phyloP scores from a whole-genome alignment of 208 protist species.

The Crithidia mellificae region DNA sequence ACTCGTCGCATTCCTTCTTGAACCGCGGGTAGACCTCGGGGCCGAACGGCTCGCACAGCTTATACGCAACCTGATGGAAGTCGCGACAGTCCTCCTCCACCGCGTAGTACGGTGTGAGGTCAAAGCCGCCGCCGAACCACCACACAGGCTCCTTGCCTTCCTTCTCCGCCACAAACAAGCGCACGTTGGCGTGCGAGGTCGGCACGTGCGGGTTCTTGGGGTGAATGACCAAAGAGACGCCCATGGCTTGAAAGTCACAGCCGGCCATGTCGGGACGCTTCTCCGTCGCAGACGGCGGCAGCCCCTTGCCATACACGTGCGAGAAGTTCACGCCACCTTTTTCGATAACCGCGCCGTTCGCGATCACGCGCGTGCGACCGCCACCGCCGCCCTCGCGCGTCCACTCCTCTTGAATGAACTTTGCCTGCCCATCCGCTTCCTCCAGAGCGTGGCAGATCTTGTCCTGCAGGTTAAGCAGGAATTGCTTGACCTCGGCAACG shows the following conservation, averaged over 20 bases:
- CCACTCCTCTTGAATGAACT: constrained; percentile 71
- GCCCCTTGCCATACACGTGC: constrained; percentile 53
- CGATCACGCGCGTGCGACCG: constrained; percentile 65
- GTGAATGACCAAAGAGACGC: constrained; percentile 86
- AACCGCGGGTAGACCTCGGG: constrained; percentile 61
- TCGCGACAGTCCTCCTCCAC: constrained; percentile 57
- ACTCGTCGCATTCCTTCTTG: constrained; percentile 84
- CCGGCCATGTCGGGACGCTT: constrained; percentile 41
- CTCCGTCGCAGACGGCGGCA: constrained; percentile 48
- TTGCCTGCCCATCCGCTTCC: constrained; percentile 39
- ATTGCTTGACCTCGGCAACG: constrained; percentile 37
- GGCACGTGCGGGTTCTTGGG: constrained; percentile 76
- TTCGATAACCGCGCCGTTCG: constrained; percentile 56
- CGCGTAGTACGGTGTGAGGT: constrained; percentile 89
- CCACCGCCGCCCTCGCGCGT: constrained; percentile 46
- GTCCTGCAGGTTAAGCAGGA: constrained; percentile 45
- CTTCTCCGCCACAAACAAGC: constrained; percentile 76
- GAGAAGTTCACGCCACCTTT: constrained; percentile 85
- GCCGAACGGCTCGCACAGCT: constrained; percentile 51
- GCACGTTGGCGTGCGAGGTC: constrained; percentile 88
- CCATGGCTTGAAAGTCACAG: constrained; percentile 69
- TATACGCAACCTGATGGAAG: constrained; percentile 64
- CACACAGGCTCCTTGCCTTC: constrained; percentile 48
- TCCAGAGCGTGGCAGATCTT: constrained; percentile 59
- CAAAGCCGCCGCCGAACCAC: constrained; percentile 93